phyloP scores from a whole-genome alignment of 495 filamentous ascomycete genomes.

The Lasiosphaeris hirsuta region DNA sequence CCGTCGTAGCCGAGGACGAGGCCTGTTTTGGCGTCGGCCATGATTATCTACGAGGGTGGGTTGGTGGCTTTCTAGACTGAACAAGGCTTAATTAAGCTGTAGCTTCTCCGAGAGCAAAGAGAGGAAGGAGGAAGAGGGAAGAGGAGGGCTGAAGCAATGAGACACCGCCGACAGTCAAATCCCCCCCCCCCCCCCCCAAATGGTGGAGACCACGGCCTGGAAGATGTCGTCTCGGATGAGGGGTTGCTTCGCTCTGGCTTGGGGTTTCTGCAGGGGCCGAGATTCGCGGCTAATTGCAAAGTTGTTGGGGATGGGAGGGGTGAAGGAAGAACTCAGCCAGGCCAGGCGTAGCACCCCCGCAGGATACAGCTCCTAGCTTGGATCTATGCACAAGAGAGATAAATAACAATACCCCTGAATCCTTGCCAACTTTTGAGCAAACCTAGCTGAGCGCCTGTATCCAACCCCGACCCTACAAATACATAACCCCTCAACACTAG shows the following conservation, averaged over 20 bases:
- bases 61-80: neutral
- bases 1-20: constrained; percentile 49
- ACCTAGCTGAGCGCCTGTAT: too few species aligned
- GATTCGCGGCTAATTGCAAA: constrained; percentile 22
- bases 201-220: constrained; percentile 4
- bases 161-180: too few species aligned
- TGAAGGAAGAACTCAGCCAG: neutral
- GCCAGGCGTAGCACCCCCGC: neutral
- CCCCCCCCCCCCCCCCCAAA: too few species aligned
- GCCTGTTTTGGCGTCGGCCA: constrained; percentile 33
- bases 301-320: neutral
- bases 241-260: constrained; percentile 1
- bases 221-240: constrained; percentile 10
- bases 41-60: neutral
- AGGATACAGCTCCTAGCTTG: too few species aligned
- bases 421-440: too few species aligned
- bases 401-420: too few species aligned
- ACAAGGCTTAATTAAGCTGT: neutral
- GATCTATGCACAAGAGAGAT: too few species aligned
- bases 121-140: neutral
- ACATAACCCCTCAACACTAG: neutral
- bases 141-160: neutral
- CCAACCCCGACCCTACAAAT: neutral
- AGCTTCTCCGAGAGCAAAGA: neutral
- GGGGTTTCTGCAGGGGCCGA: constrained; percentile 6